These are phyloP conservation scores for Microbotryum lychnidis-dioicae DNA, from an alignment of 1,284 basidiomycete species.

Conservation along the genomic window DNA sequence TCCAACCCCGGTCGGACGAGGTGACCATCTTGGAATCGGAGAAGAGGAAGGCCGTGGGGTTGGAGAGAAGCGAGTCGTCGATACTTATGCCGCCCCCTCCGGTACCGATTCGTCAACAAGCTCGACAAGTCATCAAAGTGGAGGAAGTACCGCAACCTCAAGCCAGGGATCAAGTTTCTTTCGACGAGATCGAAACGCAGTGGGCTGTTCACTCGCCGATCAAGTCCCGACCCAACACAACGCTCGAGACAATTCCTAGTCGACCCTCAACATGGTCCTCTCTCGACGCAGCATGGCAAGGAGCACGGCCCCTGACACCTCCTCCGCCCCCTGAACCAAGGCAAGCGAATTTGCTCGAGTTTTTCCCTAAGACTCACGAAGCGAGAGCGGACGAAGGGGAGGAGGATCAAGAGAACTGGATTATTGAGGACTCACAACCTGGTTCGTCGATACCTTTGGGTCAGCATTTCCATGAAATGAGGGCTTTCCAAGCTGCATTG, in stretches of 20 bases:
- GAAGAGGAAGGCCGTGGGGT: too few relatives aligned
- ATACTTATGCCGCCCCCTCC: slow-evolving; percentile 18
- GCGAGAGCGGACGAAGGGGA: background rate
- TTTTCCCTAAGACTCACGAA: slow-evolving; percentile 1
- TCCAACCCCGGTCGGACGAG: background rate
- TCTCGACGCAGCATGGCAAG: slow-evolving; percentile 5
- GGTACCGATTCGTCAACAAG: background rate
- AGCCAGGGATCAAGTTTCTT: background rate
- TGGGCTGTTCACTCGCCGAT: background rate
- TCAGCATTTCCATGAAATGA: background rate
- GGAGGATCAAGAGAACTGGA: background rate
- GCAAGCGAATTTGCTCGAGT: slow-evolving; percentile 8
- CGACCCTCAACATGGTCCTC: background rate
- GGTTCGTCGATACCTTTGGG: background rate
- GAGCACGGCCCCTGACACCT: background rate
- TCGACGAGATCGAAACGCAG: background rate
- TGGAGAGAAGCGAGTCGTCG: background rate
- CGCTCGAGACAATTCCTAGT: background rate
- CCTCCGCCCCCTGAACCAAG: background rate
- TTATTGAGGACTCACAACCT: slow-evolving; percentile 7
- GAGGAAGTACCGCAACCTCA: background rate
- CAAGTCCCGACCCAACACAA: background rate
- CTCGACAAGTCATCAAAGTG: background rate
- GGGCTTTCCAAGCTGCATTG: background rate
- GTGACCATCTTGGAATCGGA: background rate